These are phyloP conservation scores for Mallotus japonicus DNA, from an alignment of 441 rosid genomes.

Conservation along the genomic window DNA sequence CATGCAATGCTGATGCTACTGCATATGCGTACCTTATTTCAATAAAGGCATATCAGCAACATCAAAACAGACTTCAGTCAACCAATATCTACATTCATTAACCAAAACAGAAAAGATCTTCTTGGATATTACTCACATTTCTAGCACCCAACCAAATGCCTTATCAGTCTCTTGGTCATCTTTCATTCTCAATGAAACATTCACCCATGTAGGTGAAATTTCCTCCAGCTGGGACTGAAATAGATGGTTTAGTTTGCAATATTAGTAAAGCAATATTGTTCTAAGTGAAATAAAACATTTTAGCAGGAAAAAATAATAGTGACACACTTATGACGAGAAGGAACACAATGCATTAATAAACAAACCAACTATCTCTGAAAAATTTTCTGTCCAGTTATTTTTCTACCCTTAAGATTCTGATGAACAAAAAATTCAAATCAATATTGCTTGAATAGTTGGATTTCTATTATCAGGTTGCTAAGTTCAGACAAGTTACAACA, in stretches of 20 bases:
- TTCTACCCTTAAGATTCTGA: not conserved
- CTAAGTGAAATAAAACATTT: not conserved
- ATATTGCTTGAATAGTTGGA: constrained; percentile 7
- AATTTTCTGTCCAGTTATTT: not conserved
- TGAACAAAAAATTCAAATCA: not conserved
- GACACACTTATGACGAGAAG: not conserved
- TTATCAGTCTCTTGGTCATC: constrained; percentile 66
- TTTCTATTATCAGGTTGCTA: not conserved
- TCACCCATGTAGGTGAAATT: constrained; percentile 81
- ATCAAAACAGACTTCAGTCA: constrained; percentile 11
- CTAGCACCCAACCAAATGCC: constrained; percentile 85
- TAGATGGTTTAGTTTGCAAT: constrained; percentile 11
- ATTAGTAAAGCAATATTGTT: constrained; percentile 13
- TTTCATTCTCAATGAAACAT: constrained; percentile 72
- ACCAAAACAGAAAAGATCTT: constrained; percentile 7
- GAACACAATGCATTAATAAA: not conserved
- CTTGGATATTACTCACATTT: constrained; percentile 52
- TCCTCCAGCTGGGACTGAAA: constrained; percentile 58
- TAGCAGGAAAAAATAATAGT: not conserved
- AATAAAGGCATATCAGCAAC: constrained; percentile 16
- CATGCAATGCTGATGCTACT: constrained; percentile 75
- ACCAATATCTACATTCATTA: constrained; percentile 9
- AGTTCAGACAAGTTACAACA: constrained; percentile 2
- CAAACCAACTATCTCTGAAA: constrained; percentile 1
- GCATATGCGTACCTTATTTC: constrained; percentile 75